A percentile compares a stretch with the other conserved stretches of the same genome.
phyloP scores from a whole-genome alignment of 768 basidiomycete species.

The Pleurotus ostreatus region DNA sequence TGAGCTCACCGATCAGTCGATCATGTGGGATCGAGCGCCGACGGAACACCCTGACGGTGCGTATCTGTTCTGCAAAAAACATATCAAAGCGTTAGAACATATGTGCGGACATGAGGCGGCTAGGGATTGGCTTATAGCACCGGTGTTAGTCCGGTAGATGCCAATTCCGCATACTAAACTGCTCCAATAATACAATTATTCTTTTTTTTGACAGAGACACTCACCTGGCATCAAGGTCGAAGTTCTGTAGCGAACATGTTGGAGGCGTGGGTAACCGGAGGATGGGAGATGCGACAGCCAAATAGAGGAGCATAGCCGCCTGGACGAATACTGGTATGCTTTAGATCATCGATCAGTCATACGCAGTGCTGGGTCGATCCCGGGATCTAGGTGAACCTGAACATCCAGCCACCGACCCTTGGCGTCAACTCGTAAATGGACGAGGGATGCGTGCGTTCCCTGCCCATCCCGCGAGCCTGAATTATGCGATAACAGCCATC shows the following conservation, averaged over 20 bases:
- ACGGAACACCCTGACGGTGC: no score
- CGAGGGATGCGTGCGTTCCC: background rate
- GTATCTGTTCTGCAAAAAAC: no score
- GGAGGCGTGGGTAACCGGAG: no score
- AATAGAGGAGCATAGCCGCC: background rate
- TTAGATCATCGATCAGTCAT: background rate
- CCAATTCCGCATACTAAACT: no score
- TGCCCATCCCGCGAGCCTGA: conserved; percentile 6
- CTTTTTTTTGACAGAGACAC: background rate
- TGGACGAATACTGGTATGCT: background rate
- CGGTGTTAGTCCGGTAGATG: no score
- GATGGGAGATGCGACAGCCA: no score
- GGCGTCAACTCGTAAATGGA: background rate
- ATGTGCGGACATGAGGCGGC: no score
- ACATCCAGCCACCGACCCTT: conserved; percentile 2
- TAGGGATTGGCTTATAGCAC: no score
- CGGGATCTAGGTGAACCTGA: conserved; percentile 7
- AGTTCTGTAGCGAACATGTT: background rate
- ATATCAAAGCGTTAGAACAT: no score
- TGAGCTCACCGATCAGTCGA: no score
- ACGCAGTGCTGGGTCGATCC: background rate
- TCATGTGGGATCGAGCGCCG: no score
- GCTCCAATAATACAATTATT: no score
- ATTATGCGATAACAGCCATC: background rate
- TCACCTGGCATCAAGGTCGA: background rate